Evolutionary conservation across 306 rosid genomes (phyloP), one percentile per base, ranked within the genome.

Genomic region (Begonia peltatifolia): DNA sequence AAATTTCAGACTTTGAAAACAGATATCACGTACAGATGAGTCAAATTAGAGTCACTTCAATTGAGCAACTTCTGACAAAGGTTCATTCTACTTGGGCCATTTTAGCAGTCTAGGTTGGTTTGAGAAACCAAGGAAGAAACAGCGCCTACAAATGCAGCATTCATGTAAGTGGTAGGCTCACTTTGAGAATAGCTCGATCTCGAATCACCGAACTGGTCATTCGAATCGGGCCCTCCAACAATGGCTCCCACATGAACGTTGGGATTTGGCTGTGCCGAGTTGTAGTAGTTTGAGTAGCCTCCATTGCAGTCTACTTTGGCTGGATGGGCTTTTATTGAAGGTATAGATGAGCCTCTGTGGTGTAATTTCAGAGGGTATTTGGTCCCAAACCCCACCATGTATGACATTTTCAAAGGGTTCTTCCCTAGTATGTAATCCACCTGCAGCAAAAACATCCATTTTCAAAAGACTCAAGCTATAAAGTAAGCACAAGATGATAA

Each of bases 291-390:
- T 1, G 83, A 54, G 18, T 56, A 60, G 46, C 93, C 97, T 1
- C 73, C 87, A 10, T 68, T 58, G 71, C 97, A 84, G 2, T 81
- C 81, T 60, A 82, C 78, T 61, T 82, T 82, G 9, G 69, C 30
- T 0, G 73, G 68, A 42, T 70, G 84, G 58, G 2, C 44, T 55
- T 59, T 64, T 13, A 74, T 66, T 13, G 93, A 79, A 60, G 97
- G 95, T 48, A 84, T 80, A 6, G 95, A 82, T 23, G 93, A 82
- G 36, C 84, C 95, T 74, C 95, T 77, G 50, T 84, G 97, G 72
- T 84, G 97, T 48, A 80, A 30, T 42, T 82, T 80, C 41, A 16
- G 58, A 35, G 97, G 87, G 56, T 74, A 89, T 61, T 70, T 82
- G 58, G 55, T 63, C 3, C 95, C 93, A 67, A 72, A 82, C 35